These are phyloP conservation scores for Vanrija pseudolonga DNA, from an alignment of 1,284 basidiomycete genomes.

Conservation along the genomic window DNA sequence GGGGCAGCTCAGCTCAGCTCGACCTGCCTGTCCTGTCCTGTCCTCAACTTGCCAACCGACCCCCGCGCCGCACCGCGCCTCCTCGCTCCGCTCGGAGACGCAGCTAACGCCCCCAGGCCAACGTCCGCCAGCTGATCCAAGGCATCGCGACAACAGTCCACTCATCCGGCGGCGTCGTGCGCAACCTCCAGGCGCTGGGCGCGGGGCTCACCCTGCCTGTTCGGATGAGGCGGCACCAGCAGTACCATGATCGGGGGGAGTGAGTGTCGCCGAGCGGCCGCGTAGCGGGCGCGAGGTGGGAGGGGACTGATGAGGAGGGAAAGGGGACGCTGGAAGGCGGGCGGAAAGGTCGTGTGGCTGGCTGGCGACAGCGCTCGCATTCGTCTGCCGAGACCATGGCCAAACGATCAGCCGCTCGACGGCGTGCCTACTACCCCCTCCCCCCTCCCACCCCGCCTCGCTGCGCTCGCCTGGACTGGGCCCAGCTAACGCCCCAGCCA, in stretches of 20 bases:
- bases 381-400: too few species aligned
- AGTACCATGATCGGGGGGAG: slow-evolving; percentile 46
- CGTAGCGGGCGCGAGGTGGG: not conserved
- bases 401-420: too few species aligned
- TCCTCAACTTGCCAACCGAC: too few species aligned
- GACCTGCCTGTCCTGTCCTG: too few species aligned
- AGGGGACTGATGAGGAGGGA: not conserved
- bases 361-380: too few species aligned
- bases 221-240: slow-evolving; percentile 46
- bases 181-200: slow-evolving; percentile 44
- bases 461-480: not conserved
- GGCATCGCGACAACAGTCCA: slow-evolving; percentile 41
- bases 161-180: slow-evolving; percentile 43
- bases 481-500: slow-evolving; percentile 29
- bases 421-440: too few species aligned
- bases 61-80: too few species aligned
- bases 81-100: not conserved
- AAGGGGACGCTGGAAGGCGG: not conserved
- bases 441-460: not conserved
- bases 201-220: slow-evolving; percentile 38
- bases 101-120: slow-evolving; percentile 26
- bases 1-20: too few species aligned
- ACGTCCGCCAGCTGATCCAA: slow-evolving; percentile 44
- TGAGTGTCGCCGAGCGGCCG: slow-evolving; percentile 28
- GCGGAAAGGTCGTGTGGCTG: too few species aligned